These are phyloP conservation scores for Moesziomyces parantarcticus DNA, from an alignment of 1,284 basidiomycete species.

Conservation along the genomic window DNA sequence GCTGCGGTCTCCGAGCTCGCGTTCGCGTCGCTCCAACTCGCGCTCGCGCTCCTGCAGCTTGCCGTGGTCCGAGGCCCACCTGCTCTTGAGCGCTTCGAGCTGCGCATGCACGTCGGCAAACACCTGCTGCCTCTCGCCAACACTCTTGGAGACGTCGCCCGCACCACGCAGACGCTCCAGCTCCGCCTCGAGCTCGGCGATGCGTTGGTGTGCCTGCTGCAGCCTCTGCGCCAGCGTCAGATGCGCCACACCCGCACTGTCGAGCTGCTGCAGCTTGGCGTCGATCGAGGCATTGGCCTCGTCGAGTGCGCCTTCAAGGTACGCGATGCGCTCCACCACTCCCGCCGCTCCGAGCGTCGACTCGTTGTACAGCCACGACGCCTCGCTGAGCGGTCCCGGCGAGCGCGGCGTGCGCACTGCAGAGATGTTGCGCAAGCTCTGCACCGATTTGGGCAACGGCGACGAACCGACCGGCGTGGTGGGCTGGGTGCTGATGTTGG, in stretches of 20 bases:
- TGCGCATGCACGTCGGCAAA: conserved; percentile 47
- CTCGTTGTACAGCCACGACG: conserved; percentile 54
- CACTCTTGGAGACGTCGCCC: conserved; percentile 26
- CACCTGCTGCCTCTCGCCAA: conserved; percentile 34
- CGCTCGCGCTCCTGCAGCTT: conserved; percentile 40
- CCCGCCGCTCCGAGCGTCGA: conserved; percentile 51
- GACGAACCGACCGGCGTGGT: conserved; percentile 20
- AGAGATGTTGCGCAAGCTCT: conserved; percentile 43
- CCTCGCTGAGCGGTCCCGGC: conserved; percentile 43
- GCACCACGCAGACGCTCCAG: conserved; percentile 29
- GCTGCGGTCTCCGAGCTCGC: conserved; percentile 42
- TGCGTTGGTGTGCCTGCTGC: conserved; percentile 36
- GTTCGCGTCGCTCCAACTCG: conserved; percentile 41
- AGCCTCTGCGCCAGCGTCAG: conserved; percentile 46
- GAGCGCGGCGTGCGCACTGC: conserved; percentile 46
- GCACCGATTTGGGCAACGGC: conserved; percentile 43
- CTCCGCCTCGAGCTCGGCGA: conserved; percentile 50
- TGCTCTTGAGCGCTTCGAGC: conserved; percentile 47
- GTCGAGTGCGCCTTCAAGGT: conserved; percentile 50
- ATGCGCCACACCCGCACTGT: conserved; percentile 43
- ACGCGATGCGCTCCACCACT: conserved; percentile 39
- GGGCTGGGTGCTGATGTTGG: conserved; percentile 17
- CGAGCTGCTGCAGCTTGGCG: conserved; percentile 52
- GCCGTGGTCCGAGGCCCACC: conserved; percentile 46
- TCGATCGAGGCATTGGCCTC: conserved; percentile 55